Evolutionary conservation across 2,329 filamentous ascomycete species (phyloP).

Genomic region (Sporothrix dimorphospora): DNA sequence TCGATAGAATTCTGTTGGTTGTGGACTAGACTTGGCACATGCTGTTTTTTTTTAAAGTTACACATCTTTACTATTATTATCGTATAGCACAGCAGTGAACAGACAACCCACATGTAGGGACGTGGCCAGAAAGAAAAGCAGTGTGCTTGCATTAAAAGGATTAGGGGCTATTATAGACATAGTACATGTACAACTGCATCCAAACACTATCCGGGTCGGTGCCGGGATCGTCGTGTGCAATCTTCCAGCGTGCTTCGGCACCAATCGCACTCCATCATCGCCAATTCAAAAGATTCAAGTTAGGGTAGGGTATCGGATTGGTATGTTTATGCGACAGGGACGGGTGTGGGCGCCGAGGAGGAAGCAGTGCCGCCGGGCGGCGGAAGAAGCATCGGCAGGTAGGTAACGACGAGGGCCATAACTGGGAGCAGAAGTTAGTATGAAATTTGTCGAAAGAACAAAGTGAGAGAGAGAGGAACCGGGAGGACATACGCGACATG

Average conservation of each 20-base stretch:
- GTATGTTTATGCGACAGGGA: constrained; percentile 32
- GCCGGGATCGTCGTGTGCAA: constrained; percentile 4
- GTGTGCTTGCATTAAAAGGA: constrained; percentile 12
- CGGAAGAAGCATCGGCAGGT: constrained; percentile 45
- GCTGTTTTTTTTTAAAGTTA: background rate
- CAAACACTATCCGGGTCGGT: background rate
- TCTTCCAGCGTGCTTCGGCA: background rate
- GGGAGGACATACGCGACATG: constrained; percentile 41
- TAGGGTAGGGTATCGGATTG: background rate
- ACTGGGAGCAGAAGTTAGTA: constrained; percentile 34
- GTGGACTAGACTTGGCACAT: constrained; percentile 15
- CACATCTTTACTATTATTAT: background rate
- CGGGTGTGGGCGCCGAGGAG: constrained; percentile 39
- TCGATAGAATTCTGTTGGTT: constrained; percentile 2
- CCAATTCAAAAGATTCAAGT: background rate
- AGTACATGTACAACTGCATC: constrained; percentile 9
- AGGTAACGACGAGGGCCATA: constrained; percentile 44
- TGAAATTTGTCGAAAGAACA: background rate
- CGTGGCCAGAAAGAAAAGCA: background rate
- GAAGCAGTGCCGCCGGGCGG: constrained; percentile 36
- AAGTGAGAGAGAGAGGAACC: background rate
- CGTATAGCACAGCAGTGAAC: background rate
- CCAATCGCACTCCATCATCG: background rate
- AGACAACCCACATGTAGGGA: background rate
- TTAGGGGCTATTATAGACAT: constrained; percentile 8